Evolutionary conservation across 2,329 filamentous ascomycete genomes (phyloP).

Genomic region (Pestalotiopsis sp.): DNA sequence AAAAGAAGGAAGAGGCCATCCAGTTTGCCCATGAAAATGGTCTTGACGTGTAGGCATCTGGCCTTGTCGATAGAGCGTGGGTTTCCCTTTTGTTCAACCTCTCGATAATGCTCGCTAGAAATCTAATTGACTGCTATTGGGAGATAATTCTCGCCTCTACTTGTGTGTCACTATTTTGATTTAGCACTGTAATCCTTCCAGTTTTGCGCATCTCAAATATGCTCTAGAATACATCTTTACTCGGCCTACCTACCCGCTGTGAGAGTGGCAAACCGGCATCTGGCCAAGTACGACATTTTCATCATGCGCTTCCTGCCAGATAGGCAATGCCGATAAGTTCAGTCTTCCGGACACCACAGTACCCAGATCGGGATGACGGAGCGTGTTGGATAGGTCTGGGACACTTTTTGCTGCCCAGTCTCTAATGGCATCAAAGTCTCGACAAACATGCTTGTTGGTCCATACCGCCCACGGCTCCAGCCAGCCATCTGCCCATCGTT

Average conservation of each 20-base stretch:
- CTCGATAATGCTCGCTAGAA: no score
- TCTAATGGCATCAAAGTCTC: not conserved
- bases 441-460: not conserved
- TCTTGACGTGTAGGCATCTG: no score
- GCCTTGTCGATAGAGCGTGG: no score
- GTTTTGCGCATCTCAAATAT: not conserved
- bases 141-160: no score
- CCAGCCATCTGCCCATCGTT: not conserved
- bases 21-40: no score
- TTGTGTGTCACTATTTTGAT: no score
- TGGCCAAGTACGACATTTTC: not conserved
- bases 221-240: not conserved
- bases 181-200: no score
- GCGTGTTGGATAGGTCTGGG: not conserved
- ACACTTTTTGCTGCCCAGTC: not conserved
- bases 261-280: not conserved
- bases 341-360: not conserved
- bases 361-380: not conserved
- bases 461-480: not conserved
- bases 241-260: not conserved
- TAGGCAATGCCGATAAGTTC: not conserved
- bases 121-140: no score
- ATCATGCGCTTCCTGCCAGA: not conserved
- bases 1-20: no score
- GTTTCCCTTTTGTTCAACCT: no score